These are phyloP conservation scores for Nidula microcarpa DNA, from an alignment of 768 basidiomycete species.

Conservation along the genomic window DNA sequence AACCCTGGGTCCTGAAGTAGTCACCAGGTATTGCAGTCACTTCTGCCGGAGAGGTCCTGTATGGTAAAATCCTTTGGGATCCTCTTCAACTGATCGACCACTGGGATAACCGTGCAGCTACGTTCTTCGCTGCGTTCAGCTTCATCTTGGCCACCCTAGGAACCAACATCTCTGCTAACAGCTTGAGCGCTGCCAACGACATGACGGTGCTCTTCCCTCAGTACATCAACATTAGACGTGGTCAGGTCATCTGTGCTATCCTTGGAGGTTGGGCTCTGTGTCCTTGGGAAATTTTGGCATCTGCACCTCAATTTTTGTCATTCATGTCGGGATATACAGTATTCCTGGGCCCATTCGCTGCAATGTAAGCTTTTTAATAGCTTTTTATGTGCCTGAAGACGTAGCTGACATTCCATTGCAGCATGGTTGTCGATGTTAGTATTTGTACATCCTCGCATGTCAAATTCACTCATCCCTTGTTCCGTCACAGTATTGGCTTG, in stretches of 20 bases:
- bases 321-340: conserved; percentile 87
- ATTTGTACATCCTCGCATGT: neutral
- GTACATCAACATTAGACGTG: conserved; percentile 80
- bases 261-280: conserved; percentile 84
- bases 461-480: neutral
- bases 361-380: conserved; percentile 48
- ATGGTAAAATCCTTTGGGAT: conserved; percentile 68
- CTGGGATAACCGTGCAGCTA: conserved; percentile 84
- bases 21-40: conserved; percentile 72
- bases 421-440: conserved; percentile 46
- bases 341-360: conserved; percentile 83
- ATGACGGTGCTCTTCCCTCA: conserved; percentile 75
- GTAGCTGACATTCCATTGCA: conserved; percentile 6
- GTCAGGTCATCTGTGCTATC: conserved; percentile 74
- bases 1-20: neutral
- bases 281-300: conserved; percentile 81
- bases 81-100: conserved; percentile 70
- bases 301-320: conserved; percentile 62
- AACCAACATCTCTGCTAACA: conserved; percentile 77
- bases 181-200: conserved; percentile 73
- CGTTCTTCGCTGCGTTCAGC: conserved; percentile 78
- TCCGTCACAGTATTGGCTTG: conserved; percentile 66
- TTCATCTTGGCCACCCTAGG: conserved; percentile 73
- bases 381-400: neutral
- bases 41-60: conserved; percentile 67